Percentiles rank a stretch among this genome's conserved stretches.
Evolutionary conservation across 169 alveolate species (phyloP).

Genomic region (Plasmodium yoelii): DNA sequence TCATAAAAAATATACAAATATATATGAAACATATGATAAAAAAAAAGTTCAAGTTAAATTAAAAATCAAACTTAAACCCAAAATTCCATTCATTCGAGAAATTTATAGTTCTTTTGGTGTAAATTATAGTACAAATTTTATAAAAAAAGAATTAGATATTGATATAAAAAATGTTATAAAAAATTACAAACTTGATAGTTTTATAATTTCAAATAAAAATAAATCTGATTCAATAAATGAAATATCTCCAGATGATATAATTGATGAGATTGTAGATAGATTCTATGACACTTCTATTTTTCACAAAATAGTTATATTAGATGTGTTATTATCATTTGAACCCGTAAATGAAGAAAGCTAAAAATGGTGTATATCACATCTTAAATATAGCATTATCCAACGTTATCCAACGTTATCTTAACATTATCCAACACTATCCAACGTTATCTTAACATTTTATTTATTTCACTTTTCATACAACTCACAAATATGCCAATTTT

Average conservation of each 20-base stretch:
- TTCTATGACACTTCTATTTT: slow-evolving; percentile 83
- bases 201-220: slow-evolving; percentile 36
- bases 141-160: slow-evolving; percentile 80
- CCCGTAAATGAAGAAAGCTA: neutral
- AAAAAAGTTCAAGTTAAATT: slow-evolving; percentile 41
- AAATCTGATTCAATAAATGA: neutral
- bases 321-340: slow-evolving; percentile 68
- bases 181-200: slow-evolving; percentile 67
- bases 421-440: no score
- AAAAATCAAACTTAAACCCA: slow-evolving; percentile 76
- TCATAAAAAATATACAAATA: slow-evolving; percentile 42
- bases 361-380: neutral
- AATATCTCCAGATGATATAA: slow-evolving; percentile 66
- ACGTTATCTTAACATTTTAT: no score
- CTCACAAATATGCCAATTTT: no score
- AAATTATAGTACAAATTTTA: slow-evolving; percentile 78
- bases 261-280: slow-evolving; percentile 81
- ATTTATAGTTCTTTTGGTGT: slow-evolving; percentile 82
- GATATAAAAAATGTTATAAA: slow-evolving; percentile 84
- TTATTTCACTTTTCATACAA: no score
- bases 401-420: no score
- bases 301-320: slow-evolving; percentile 79
- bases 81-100: slow-evolving; percentile 81
- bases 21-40: slow-evolving; percentile 66
- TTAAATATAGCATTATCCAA: neutral